These are phyloP conservation scores for Amaranthus hypochondriacus DNA, from an alignment of 148 eudicot species.

Conservation along the genomic window DNA sequence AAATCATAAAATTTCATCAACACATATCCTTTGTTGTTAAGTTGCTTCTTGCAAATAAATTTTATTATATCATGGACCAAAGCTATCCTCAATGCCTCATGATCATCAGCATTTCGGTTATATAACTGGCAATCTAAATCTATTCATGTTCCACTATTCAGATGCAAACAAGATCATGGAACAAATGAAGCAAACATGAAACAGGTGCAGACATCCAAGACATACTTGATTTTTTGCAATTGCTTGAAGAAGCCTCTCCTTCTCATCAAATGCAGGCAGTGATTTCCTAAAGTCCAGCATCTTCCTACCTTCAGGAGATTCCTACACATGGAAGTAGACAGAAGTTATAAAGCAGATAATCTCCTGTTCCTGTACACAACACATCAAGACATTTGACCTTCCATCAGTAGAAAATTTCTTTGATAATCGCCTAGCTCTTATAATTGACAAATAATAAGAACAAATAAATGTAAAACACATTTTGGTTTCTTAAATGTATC, in stretches of 20 bases:
- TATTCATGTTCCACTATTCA: constrained; percentile 3
- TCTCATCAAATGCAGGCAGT: constrained; percentile 86
- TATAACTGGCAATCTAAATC: neutral
- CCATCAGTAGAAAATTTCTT: neutral
- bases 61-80: neutral
- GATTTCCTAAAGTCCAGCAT: constrained; percentile 82
- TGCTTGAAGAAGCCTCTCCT: constrained; percentile 92
- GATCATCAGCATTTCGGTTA: neutral
- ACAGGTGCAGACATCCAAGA: neutral
- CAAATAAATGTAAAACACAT: neutral
- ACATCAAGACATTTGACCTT: neutral
- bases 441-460: neutral
- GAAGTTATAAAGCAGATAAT: neutral
- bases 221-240: constrained; percentile 92
- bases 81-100: neutral
- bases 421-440: neutral
- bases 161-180: neutral
- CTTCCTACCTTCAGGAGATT: constrained; percentile 91
- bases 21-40: neutral
- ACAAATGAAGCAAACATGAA: neutral
- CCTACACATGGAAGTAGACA: constrained; percentile 40
- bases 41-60: neutral
- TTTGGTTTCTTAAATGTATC: neutral
- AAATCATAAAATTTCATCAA: neutral
- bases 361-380: neutral